These are phyloP conservation scores for Hypericum perforatum DNA, from an alignment of 345 rosid species.

Conservation along the genomic window DNA sequence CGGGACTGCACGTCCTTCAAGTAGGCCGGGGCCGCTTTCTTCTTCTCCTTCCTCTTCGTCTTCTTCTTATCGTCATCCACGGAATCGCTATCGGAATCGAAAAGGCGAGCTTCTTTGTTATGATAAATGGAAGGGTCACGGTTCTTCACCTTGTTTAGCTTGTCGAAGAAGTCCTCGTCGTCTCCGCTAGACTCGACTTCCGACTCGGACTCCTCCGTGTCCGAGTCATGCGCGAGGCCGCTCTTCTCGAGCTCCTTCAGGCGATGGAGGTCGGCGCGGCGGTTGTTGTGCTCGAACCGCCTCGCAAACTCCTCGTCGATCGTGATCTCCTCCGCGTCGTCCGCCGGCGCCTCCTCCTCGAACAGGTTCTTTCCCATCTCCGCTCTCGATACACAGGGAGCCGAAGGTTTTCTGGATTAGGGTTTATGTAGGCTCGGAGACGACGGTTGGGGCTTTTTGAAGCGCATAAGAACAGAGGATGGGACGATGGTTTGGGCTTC, in stretches of 20 bases:
- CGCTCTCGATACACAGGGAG: background rate
- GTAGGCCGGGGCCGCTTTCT: conserved; percentile 32
- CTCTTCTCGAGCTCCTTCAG: conserved; percentile 35
- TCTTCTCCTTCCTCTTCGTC: conserved; percentile 6
- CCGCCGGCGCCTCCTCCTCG: conserved; percentile 27
- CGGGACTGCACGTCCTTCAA: conserved; percentile 66
- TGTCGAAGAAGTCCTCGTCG: conserved; percentile 34
- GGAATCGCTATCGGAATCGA: conserved; percentile 27
- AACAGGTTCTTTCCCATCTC: conserved; percentile 35
- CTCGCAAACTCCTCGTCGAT: conserved; percentile 43
- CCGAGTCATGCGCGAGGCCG: conserved; percentile 27
- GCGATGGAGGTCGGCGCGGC: conserved; percentile 53
- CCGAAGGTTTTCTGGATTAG: background rate
- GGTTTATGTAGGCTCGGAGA: too few species aligned
- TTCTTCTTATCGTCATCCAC: conserved; percentile 12
- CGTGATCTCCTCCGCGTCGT: conserved; percentile 31
- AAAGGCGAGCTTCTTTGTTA: conserved; percentile 29
- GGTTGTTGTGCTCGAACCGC: conserved; percentile 50
- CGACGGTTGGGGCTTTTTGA: too few species aligned
- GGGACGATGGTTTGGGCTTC: too few species aligned
- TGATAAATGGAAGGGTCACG: conserved; percentile 41
- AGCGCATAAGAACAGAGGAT: too few species aligned
- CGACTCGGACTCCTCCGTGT: conserved; percentile 15
- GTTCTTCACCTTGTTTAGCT: conserved; percentile 40
- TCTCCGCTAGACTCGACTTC: conserved; percentile 21